Conservation (phyloP, 106 monocot species). For the Acorus gramineus region DNA sequence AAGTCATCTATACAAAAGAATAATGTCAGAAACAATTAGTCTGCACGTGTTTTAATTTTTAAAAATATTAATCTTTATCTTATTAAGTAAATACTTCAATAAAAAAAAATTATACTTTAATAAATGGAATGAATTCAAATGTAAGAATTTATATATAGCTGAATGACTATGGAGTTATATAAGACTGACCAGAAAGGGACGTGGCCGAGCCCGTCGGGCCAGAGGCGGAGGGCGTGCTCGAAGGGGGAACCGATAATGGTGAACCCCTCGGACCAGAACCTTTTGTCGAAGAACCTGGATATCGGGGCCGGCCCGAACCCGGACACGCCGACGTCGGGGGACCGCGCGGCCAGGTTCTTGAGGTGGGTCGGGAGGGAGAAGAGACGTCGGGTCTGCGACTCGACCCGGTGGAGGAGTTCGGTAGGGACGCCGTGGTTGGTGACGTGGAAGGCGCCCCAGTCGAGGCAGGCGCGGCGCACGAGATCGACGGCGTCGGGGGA, state of each 20-base stretch:
- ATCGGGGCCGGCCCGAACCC: conserved; percentile 74
- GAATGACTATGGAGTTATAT: too few species aligned
- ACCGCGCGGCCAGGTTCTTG: conserved; percentile 55
- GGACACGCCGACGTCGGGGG: conserved; percentile 19
- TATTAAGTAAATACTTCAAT: too few species aligned
- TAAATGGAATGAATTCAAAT: too few species aligned
- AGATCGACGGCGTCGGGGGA: conserved; percentile 11
- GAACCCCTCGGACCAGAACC: conserved; percentile 95
- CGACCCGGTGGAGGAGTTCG: conserved; percentile 29
- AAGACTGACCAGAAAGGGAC: conserved; percentile 45
- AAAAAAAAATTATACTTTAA: too few species aligned
- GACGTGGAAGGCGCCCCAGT: conserved; percentile 71
- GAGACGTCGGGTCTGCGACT: conserved; percentile 34
- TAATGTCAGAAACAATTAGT: too few species aligned
- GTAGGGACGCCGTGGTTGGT: conserved; percentile 39
- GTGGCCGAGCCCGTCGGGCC: conserved; percentile 36
- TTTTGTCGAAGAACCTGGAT: conserved; percentile 80
- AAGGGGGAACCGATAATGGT: conserved; percentile 56
- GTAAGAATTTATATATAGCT: too few species aligned
- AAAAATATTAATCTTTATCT: too few species aligned
- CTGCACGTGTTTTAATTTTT: too few species aligned
- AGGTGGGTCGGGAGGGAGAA: conserved; percentile 62
- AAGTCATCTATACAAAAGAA: too few species aligned
- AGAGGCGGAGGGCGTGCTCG: conserved; percentile 45
- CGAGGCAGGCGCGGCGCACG: conserved; percentile 41